Percentiles rank a stretch among this genome's conserved stretches.
These are phyloP conservation scores for Diaporthe humulicola DNA, from an alignment of 2,329 filamentous ascomycete genomes.

Conservation along the genomic window DNA sequence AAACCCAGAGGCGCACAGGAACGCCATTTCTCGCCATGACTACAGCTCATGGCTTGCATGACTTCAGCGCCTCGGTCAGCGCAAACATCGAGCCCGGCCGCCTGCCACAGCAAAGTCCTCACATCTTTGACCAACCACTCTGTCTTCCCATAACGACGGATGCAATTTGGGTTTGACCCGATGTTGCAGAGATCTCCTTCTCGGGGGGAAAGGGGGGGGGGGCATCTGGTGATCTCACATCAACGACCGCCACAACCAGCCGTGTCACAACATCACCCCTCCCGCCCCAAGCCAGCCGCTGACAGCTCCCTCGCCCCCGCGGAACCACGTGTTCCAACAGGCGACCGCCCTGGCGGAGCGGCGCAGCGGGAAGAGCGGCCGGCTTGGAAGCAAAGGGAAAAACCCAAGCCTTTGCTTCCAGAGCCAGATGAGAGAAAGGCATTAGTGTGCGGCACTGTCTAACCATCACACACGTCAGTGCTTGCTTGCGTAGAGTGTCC, in stretches of 20 bases:
- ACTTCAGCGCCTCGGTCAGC: background rate
- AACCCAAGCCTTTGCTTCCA: too few species aligned
- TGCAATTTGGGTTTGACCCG: background rate
- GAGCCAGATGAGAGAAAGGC: too few species aligned
- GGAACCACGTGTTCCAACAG: background rate
- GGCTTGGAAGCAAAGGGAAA: background rate
- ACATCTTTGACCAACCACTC: background rate
- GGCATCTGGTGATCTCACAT: background rate
- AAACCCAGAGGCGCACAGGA: background rate
- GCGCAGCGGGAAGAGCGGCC: background rate
- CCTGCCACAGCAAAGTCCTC: background rate
- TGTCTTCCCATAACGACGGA: background rate
- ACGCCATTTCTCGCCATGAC: background rate
- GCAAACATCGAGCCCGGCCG: background rate
- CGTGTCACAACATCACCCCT: background rate
- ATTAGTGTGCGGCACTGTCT: background rate
- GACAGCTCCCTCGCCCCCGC: too few species aligned
- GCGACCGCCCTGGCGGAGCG: background rate
- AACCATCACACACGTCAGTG: background rate
- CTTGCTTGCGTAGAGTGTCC: background rate
- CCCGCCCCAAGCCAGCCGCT: background rate
- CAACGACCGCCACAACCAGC: background rate
- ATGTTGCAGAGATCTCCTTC: too few species aligned
- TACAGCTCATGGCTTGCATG: background rate
- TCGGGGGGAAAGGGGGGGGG: background rate